Evolutionary conservation across 2,329 filamentous ascomycete genomes (phyloP), one percentile per base, ranked within the genome.

Genomic region (Fusarium poae): DNA sequence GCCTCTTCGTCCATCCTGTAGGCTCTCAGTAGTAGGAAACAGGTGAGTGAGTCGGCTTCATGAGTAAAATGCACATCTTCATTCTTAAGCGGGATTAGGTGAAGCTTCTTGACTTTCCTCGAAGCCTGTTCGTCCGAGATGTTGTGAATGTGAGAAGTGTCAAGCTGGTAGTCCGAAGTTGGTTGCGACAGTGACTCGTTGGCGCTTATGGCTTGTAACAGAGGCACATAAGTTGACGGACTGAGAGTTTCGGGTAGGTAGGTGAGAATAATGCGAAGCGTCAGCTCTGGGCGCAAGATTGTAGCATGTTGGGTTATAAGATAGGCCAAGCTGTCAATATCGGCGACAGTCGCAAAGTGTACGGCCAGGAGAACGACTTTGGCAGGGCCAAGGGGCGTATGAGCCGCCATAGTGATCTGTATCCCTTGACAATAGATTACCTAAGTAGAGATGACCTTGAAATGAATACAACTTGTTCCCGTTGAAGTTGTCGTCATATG

Each of bases 291-390:
- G 29, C 85, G 83, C 56, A 96, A 82, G 37, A 89, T 83, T 56
- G 85, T 81, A 54, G 80, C 79, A 71, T 91, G 82, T 39, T 83
- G 81, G 23, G 85, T 82, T 53, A 88, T 84, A 65, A 96, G 82
- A 54, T 82, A 82, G 58, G 86, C 84, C 62, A 96, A 81, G 68
- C 85, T 84, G 71, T 84, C 77, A 72, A 94, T 82, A 76, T 94
- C 87, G 75, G 88, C 85, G 72, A 87, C 86, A 65, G 86, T 85
- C 55, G 92, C 88, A 72, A 90, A 85, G 74, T 93, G 88, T 23
- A 89, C 89, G 44, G 92, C 91, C 50, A 95, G 85, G 60, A 96
- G 86, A 60, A 93, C 82, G 69, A 90, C 87, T 77, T 93, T 92
- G 58, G 90, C 84, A 50, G 88, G 83, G 13, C 90, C 89, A 57